Conservation (phyloP, 345 rosid genomes). For the Odontarrhena argentea region DNA sequence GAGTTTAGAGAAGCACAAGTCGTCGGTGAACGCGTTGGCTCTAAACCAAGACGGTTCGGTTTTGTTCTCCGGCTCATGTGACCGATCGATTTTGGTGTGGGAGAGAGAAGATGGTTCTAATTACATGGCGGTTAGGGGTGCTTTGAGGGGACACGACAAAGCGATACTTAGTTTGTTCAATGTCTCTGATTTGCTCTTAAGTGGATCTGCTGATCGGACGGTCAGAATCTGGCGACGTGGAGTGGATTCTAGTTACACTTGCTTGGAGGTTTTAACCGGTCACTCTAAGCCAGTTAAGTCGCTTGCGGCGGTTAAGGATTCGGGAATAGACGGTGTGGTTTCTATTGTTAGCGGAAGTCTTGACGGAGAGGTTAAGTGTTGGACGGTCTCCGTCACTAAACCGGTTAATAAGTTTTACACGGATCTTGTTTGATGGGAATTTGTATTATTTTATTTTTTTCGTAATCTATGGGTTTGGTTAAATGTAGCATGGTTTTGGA, state of each 20-base stretch:
- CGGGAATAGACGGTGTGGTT: slow-evolving; percentile 48
- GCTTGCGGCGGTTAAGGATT: slow-evolving; percentile 54
- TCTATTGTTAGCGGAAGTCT: slow-evolving; percentile 71
- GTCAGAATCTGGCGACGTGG: slow-evolving; percentile 82
- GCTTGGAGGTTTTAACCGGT: slow-evolving; percentile 72
- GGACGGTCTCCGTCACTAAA: slow-evolving; percentile 59
- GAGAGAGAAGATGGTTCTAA: slow-evolving; percentile 76
- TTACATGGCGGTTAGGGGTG: slow-evolving; percentile 77
- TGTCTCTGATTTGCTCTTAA: slow-evolving; percentile 61
- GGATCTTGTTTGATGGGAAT: slow-evolving; percentile 11
- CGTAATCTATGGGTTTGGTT: no score
- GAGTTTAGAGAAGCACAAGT: slow-evolving; percentile 79
- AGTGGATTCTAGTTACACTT: slow-evolving; percentile 52
- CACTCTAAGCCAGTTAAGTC: slow-evolving; percentile 80
- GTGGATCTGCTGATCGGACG: slow-evolving; percentile 92
- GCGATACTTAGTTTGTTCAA: slow-evolving; percentile 69
- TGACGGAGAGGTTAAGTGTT: slow-evolving; percentile 72
- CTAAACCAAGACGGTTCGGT: slow-evolving; percentile 72
- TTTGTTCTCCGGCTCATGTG: slow-evolving; percentile 89
- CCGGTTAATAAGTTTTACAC: slow-evolving; percentile 34
- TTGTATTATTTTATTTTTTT: neutral
- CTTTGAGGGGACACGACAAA: slow-evolving; percentile 78
- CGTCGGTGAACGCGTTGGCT: slow-evolving; percentile 86
- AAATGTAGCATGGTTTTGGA: no score
- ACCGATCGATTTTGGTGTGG: slow-evolving; percentile 94